Percentiles rank a stretch among this genome's conserved stretches.
Conservation (phyloP, 306 rosid genomes). For the Lathyrus sativus region DNA sequence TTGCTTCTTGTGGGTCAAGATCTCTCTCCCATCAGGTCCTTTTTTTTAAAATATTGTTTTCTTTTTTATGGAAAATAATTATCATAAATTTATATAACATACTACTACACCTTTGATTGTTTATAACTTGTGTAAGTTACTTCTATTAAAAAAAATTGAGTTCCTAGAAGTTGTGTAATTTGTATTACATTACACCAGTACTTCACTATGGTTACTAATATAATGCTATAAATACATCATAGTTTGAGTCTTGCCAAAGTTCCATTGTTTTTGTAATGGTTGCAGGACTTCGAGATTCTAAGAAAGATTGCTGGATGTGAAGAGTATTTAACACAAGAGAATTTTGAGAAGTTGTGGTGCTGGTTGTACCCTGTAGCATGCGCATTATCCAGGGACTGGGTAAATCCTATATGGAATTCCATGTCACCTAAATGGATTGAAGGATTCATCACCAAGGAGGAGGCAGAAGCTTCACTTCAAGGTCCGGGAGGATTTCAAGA, state of each 20-base stretch:
- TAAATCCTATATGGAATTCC: slow-evolving; percentile 82
- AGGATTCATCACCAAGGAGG: slow-evolving; percentile 94
- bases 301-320: slow-evolving; percentile 80
- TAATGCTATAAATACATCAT: slow-evolving; percentile 17
- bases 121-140: background rate
- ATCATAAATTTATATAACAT: slow-evolving; percentile 9
- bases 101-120: background rate
- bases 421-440: slow-evolving; percentile 90
- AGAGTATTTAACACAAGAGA: slow-evolving; percentile 66
- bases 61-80: slow-evolving; percentile 13
- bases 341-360: slow-evolving; percentile 95
- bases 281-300: slow-evolving; percentile 81
- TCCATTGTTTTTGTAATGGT: slow-evolving; percentile 23
- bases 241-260: slow-evolving; percentile 7
- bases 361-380: slow-evolving; percentile 93
- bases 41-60: background rate
- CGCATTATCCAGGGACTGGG: slow-evolving; percentile 66
- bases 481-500: slow-evolving; percentile 81
- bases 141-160: background rate
- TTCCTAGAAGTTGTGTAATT: background rate
- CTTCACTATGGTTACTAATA: slow-evolving; percentile 19
- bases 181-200: background rate
- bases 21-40: slow-evolving; percentile 79
- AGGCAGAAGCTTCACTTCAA: slow-evolving; percentile 87
- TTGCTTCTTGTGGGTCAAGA: slow-evolving; percentile 72